Conservation (phyloP, 2,329 filamentous ascomycete genomes). For the Colletotrichum sp. region DNA sequence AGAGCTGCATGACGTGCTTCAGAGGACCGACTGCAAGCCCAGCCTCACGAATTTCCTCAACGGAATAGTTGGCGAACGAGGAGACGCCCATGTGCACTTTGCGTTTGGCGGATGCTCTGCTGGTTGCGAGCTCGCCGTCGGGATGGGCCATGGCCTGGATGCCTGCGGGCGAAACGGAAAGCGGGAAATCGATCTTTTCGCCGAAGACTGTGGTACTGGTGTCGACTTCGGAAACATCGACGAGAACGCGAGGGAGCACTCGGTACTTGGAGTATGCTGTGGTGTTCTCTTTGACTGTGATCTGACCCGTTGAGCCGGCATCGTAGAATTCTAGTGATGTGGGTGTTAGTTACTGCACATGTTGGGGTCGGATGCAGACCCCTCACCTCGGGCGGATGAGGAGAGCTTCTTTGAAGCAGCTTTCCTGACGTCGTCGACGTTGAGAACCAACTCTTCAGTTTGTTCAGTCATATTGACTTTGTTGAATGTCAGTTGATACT, state of each 20-base stretch:
- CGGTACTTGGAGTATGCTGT: background rate
- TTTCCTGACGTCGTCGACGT: background rate
- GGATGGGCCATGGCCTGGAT: conserved; percentile 59
- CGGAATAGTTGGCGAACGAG: conserved; percentile 34
- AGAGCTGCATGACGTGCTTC: background rate
- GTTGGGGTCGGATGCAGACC: background rate
- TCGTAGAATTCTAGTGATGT: background rate
- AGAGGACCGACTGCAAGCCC: background rate
- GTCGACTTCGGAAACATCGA: background rate
- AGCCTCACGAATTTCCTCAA: background rate
- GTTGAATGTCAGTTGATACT: background rate
- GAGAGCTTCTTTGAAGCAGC: background rate
- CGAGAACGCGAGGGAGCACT: background rate
- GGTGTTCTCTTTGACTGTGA: background rate
- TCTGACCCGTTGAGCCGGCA: background rate
- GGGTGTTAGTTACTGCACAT: background rate
- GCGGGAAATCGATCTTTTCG: conserved; percentile 45
- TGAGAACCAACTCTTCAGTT: background rate
- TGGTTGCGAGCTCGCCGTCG: conserved; percentile 56
- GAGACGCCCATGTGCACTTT: conserved; percentile 53
- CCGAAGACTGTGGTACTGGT: background rate
- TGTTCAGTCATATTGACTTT: background rate
- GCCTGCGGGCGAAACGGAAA: conserved; percentile 58
- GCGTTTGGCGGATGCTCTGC: conserved; percentile 44
- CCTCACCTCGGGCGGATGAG: background rate